Evolutionary conservation across 805 yeast genomes (phyloP), one percentile per base, ranked within the genome.

Genomic region (Tanozyma kutaoensis): DNA sequence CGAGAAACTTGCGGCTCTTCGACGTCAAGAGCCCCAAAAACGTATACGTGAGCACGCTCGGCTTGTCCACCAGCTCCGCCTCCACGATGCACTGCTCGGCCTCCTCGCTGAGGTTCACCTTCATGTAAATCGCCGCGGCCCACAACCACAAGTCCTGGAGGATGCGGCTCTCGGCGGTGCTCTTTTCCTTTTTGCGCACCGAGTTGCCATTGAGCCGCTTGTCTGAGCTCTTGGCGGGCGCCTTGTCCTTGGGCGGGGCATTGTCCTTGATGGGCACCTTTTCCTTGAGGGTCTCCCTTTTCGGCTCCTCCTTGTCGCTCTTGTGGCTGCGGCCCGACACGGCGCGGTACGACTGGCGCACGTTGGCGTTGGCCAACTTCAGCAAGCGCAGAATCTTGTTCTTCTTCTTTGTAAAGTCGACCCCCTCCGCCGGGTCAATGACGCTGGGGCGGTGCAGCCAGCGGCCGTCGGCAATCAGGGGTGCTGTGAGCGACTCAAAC

Each of bases 81-180:
- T 84, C 95, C 6, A 65, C 61, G 4, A 84, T 62, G 25, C 93
- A 76, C 31, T 67, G 72, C 39, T 72, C 73, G 1, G 86, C 72
- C 28, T 82, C 93, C 3, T 55, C 62, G 1, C 53, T 35, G 22
- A 68, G 47, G 1, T 68, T 73, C 5, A 67, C 61, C 32, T 68
- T 66, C 39, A 67, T 53, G 43, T 81, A 84, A 15, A 82, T 52
- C 20, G 65, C 62, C 1, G 84, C 64, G 0, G 81, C 63, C 69
- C 84, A 70, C 26, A 85, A 46, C 95, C 95, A 85, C 14, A 81
- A 42, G 19, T 61, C 59, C 39, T 75, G 82, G 24, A 74, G 43
- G 8, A 71, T 40, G 14, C 39, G 46, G 24, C 55, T 50, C 23
- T 62, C 69, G 8, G 26, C 17, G 8, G 26, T 14, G 20, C 27